Evolutionary conservation across 495 filamentous ascomycete species (phyloP).

Genomic region (Pseudoneurospora amorphoporcata): DNA sequence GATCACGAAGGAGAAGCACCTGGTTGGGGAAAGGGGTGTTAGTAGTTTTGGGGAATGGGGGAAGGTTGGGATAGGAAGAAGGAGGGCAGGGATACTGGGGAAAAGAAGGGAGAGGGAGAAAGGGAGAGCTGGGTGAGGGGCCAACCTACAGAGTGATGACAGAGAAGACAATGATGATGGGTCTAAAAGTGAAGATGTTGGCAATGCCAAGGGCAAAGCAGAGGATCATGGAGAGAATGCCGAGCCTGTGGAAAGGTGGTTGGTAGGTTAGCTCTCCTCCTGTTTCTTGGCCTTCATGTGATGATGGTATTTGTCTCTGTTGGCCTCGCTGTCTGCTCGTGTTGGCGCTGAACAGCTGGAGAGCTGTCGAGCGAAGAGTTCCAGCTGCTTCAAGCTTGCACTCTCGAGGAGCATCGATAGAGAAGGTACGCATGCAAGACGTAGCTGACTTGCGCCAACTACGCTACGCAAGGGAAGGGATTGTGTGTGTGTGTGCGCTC

Average conservation of each 20-base stretch:
- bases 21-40: slow-evolving; percentile 23
- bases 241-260: slow-evolving; percentile 57
- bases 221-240: slow-evolving; percentile 85
- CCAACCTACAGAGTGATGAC: slow-evolving; percentile 70
- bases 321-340: background rate
- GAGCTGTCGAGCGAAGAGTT: background rate
- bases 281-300: background rate
- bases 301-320: background rate
- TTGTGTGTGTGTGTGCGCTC: slow-evolving; percentile 30
- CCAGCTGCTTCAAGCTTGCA: background rate
- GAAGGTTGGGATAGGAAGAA: background rate
- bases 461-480: background rate
- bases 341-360: background rate
- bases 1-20: slow-evolving; percentile 71
- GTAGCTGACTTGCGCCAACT: background rate
- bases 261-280: slow-evolving; percentile 9
- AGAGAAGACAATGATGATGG: slow-evolving; percentile 68
- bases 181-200: slow-evolving; percentile 62
- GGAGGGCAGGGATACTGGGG: slow-evolving; percentile 48
- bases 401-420: background rate
- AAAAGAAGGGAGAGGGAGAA: slow-evolving; percentile 45
- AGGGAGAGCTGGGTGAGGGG: background rate
- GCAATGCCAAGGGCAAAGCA: slow-evolving; percentile 93
- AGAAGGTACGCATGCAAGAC: background rate
- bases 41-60: background rate